These are phyloP conservation scores for Gliomastix tumulicola DNA, from an alignment of 2,329 filamentous ascomycete genomes.

Conservation along the genomic window DNA sequence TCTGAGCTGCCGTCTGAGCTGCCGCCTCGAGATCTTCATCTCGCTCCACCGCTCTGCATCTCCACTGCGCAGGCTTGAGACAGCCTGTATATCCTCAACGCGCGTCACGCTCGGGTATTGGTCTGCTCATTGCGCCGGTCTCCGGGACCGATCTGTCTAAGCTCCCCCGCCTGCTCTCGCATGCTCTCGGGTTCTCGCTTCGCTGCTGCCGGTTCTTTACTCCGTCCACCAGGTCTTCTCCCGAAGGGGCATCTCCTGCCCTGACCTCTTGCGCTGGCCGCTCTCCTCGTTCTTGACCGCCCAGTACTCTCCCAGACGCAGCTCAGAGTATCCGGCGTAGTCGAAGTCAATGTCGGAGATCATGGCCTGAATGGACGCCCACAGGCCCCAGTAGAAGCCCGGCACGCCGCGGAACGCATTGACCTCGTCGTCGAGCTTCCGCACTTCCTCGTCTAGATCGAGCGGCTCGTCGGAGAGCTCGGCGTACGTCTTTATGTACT, in stretches of 20 bases:
- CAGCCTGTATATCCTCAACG: too few relatives aligned
- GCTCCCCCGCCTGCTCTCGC: too few relatives aligned
- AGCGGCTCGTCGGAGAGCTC: constrained; percentile 35
- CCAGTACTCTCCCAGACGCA: constrained; percentile 84
- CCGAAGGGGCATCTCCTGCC: constrained; percentile 61
- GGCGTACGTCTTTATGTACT: constrained; percentile 76
- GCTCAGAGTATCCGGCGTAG: constrained; percentile 85
- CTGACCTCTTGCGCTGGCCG: constrained; percentile 45
- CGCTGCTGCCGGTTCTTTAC: too few relatives aligned
- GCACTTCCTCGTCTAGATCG: constrained; percentile 55
- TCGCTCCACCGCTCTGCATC: too few relatives aligned
- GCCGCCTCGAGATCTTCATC: too few relatives aligned
- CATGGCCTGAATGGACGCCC: constrained; percentile 88
- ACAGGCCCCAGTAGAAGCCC: constrained; percentile 88
- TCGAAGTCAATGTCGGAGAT: constrained; percentile 97
- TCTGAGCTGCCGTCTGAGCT: too few relatives aligned
- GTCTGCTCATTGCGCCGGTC: too few relatives aligned
- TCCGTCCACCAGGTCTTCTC: constrained; percentile 66
- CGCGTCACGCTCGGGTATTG: too few relatives aligned
- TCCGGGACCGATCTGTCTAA: too few relatives aligned
- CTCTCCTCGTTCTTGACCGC: constrained; percentile 75
- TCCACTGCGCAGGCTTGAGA: too few relatives aligned
- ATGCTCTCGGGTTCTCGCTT: too few relatives aligned
- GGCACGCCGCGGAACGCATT: constrained; percentile 84
- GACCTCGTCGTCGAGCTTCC: constrained; percentile 70